These are phyloP conservation scores for Rhizopus microsporus DNA, from an alignment of 371 early-diverging fungal species.

Conservation along the genomic window DNA sequence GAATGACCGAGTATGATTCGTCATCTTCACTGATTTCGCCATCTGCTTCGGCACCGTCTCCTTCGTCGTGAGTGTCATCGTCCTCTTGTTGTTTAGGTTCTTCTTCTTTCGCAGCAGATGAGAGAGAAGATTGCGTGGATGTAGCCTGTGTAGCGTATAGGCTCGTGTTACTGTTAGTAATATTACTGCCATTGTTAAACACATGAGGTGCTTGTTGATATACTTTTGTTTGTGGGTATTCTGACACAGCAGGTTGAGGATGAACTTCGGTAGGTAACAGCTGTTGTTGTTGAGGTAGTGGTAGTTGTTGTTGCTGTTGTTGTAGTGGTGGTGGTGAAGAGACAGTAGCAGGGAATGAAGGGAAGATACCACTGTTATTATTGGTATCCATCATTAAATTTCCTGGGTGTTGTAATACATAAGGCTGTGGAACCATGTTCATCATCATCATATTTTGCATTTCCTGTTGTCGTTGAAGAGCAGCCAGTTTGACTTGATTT, in stretches of 20 bases:
- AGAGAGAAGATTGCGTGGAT: conserved; percentile 10
- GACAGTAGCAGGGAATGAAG: conserved; percentile 4
- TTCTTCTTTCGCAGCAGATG: conserved; percentile 7
- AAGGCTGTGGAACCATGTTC: conserved; percentile 27
- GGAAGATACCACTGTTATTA: neutral
- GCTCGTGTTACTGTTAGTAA: conserved; percentile 3
- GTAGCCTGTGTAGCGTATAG: neutral
- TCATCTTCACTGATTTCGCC: conserved; percentile 17
- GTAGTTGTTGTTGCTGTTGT: conserved; percentile 2
- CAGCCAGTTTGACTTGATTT: conserved; percentile 41
- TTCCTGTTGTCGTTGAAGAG: conserved; percentile 38
- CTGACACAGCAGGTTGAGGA: neutral
- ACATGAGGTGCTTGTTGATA: neutral
- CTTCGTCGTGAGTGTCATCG: conserved; percentile 1
- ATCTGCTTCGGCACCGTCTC: conserved; percentile 10
- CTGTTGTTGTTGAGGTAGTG: neutral
- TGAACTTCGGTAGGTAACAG: neutral
- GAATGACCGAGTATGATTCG: conserved; percentile 6
- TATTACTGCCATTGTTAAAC: conserved; percentile 11
- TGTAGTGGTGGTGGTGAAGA: conserved; percentile 6
- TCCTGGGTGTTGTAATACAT: conserved; percentile 34
- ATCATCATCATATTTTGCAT: conserved; percentile 20
- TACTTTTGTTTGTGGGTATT: neutral
- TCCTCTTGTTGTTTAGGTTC: neutral
- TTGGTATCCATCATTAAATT: conserved; percentile 11